Evolutionary conservation across 1,139 yeast genomes (phyloP).

Genomic region (Sugiyamaella xylanicola): DNA sequence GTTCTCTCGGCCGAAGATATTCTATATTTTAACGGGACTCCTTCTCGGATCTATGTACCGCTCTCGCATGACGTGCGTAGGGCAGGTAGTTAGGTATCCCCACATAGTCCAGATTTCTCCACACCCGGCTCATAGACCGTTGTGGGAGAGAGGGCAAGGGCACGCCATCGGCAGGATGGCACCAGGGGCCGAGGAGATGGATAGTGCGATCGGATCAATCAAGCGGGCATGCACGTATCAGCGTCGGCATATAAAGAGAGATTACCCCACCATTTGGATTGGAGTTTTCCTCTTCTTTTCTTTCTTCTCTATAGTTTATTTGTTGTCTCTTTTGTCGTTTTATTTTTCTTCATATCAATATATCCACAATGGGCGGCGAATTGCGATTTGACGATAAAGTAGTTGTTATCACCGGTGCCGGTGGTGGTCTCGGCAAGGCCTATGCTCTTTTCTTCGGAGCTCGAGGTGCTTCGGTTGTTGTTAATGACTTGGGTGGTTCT

Average conservation of each 20-base stretch:
- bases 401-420: slow-evolving; percentile 93
- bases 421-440: slow-evolving; percentile 92
- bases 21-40: too few species aligned
- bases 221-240: not conserved
- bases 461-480: slow-evolving; percentile 92
- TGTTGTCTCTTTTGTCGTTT: not conserved
- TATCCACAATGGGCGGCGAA: slow-evolving; percentile 25
- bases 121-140: not conserved
- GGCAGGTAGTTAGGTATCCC: not conserved
- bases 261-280: not conserved
- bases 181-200: slow-evolving; percentile 1
- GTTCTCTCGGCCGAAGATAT: too few species aligned
- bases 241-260: not conserved
- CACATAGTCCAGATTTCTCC: not conserved
- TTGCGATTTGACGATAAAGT: slow-evolving; percentile 73
- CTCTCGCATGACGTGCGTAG: too few species aligned
- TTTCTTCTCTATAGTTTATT: not conserved
- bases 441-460: slow-evolving; percentile 87
- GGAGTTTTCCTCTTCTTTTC: not conserved
- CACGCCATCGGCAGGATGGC: not conserved
- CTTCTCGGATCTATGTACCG: too few species aligned
- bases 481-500: slow-evolving; percentile 88
- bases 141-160: not conserved
- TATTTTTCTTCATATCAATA: not conserved
- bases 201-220: not conserved